Base-by-base conservation (phyloP, 306 rosid genomes). In the Vicia sativa region DNA sequence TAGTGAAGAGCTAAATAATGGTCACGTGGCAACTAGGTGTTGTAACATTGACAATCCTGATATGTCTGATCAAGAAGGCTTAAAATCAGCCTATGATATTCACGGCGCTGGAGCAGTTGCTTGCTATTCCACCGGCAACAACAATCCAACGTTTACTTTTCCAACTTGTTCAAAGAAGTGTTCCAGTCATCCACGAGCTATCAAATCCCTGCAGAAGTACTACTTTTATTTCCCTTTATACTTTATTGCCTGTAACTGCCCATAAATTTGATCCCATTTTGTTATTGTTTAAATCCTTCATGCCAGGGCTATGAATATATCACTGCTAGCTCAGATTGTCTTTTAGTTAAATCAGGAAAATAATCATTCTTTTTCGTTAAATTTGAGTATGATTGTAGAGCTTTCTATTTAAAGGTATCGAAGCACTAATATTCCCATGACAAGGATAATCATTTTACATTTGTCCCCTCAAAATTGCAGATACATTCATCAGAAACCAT, bases 21-120 rank as follows among this genome's bases (percentile, higher is more conserved):
- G 74, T 69, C 96, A 92, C 71, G 62, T 74, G 48, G 96, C 93
- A 7, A 80, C 78, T 59, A 81, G 96, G 81, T 89, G 92, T 78
- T 89, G 96, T 81, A 81, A 79, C 65, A 54, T 78, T 57, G 78
- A 82, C 34, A 71, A 55, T 71, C 75, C 73, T 75, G 79, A 78
- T 72, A 74, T 48, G 65, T 82, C 74, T 58, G 71, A 77, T 43
- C 37, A 76, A 67, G 87, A 60, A 15, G 88, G 89, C 75, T 78
- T 89, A 42, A 92, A 86, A 79, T 79, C 86, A 72, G 79, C 88
- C 8, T 62, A 74, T 65, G 93, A 89, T 80, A 79, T 92, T 66
- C 79, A 74, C 42, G 96, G 96, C 55, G 98, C 93, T 65, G 96
- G 87, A 80, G 87, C 87, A 73, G 87, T 90, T 60, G 86, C 98